A percentile compares a stretch with the other conserved stretches of the same genome.
Conservation (phyloP, 805 yeast genomes). For the Schwanniomyces occidentalis region DNA sequence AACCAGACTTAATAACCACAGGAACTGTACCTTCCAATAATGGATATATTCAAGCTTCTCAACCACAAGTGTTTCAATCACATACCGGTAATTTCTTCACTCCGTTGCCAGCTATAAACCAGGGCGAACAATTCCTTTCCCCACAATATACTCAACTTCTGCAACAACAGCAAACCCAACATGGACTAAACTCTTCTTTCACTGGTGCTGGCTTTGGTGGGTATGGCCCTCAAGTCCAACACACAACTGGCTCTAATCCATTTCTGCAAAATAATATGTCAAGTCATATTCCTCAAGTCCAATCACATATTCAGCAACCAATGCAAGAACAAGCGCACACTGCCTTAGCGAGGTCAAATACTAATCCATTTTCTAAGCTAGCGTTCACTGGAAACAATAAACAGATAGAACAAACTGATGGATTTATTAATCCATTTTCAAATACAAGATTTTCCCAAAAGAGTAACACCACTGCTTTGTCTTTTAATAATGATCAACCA, state of each 20-base stretch:
- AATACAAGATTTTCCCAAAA: conserved; percentile 34
- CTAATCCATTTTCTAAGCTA: conserved; percentile 36
- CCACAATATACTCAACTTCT: too few relatives aligned
- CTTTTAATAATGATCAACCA: conserved; percentile 16
- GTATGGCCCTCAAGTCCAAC: conserved; percentile 34
- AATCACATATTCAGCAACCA: conserved; percentile 15
- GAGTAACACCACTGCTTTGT: conserved; percentile 32
- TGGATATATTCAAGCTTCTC: too few relatives aligned
- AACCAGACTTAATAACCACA: too few relatives aligned
- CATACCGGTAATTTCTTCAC: conserved; percentile 2
- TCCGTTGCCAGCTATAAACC: too few relatives aligned
- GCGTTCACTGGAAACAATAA: too few relatives aligned
- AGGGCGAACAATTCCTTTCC: too few relatives aligned
- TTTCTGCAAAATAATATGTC: conserved; percentile 14
- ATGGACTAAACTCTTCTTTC: conserved; percentile 24
- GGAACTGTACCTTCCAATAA: too few relatives aligned
- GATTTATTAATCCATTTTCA: conserved; percentile 54
- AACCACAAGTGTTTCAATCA: neutral
- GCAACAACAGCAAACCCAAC: conserved; percentile 19
- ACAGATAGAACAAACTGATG: too few relatives aligned
- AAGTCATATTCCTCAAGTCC: conserved; percentile 11
- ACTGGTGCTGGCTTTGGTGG: conserved; percentile 68
- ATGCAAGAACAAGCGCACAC: conserved; percentile 10
- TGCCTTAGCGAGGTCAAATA: conserved; percentile 27
- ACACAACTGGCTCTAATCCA: conserved; percentile 23